Evolutionary conservation across 495 filamentous ascomycete genomes (phyloP).

Genomic region (Melanomma pulvis-pyrius): DNA sequence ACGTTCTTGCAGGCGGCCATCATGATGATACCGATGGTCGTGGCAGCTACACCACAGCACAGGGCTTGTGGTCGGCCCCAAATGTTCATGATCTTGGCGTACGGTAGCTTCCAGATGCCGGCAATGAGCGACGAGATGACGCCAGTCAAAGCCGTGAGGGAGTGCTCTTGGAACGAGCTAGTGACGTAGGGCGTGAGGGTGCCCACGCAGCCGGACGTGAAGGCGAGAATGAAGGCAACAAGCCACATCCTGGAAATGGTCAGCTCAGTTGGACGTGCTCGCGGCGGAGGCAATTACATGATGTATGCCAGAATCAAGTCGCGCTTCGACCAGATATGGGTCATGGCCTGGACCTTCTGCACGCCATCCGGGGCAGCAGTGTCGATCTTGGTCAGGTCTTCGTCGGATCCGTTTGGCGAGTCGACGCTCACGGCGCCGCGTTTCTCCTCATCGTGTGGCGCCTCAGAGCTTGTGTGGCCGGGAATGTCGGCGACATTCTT

Average conservation of each 20-base stretch:
- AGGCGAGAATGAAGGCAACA: slow-evolving; percentile 54
- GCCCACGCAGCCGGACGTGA: slow-evolving; percentile 38
- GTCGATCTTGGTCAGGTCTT: slow-evolving; percentile 23
- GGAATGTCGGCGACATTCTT: slow-evolving; percentile 17
- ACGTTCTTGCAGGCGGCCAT: slow-evolving; percentile 56
- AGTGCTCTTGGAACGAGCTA: slow-evolving; percentile 40
- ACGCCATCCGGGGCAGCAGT: slow-evolving; percentile 48
- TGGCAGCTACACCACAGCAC: slow-evolving; percentile 46
- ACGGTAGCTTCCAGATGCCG: slow-evolving; percentile 62
- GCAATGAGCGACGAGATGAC: slow-evolving; percentile 60
- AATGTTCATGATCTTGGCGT: slow-evolving; percentile 67
- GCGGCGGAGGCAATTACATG: slow-evolving; percentile 38
- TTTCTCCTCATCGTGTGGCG: slow-evolving; percentile 3
- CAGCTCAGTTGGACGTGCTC: background rate
- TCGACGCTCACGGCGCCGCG: slow-evolving; percentile 1
- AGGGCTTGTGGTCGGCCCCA: slow-evolving; percentile 62
- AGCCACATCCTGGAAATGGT: slow-evolving; percentile 50
- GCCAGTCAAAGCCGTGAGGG: slow-evolving; percentile 36
- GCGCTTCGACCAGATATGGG: slow-evolving; percentile 48
- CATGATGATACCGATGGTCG: slow-evolving; percentile 51
- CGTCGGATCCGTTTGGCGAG: background rate
- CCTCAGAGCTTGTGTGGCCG: slow-evolving; percentile 14
- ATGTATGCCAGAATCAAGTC: slow-evolving; percentile 49
- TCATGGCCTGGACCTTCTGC: slow-evolving; percentile 51
- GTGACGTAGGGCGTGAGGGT: slow-evolving; percentile 41